Percentiles rank a stretch among this genome's conserved stretches.
phyloP scores from a whole-genome alignment of 2,329 filamentous ascomycete species.

The Neopestalotiopsis sp. region DNA sequence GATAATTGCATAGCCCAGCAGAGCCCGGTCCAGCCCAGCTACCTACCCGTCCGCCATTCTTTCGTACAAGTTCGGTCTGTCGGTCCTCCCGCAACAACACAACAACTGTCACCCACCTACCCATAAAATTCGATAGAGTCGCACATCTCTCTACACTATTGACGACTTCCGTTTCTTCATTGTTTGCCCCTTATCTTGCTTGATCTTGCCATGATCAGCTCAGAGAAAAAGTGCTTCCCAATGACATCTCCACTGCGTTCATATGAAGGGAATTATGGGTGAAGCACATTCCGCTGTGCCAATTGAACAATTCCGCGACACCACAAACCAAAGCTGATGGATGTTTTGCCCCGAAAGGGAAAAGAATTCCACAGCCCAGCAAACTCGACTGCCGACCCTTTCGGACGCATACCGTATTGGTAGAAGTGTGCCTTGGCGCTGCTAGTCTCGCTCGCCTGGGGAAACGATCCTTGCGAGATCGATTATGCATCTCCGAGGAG shows the following conservation, averaged over 20 bases:
- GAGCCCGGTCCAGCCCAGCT: too few relatives aligned
- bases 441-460: conserved; percentile 24
- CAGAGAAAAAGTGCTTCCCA: neutral
- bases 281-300: neutral
- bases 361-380: neutral
- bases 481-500: conserved; percentile 36
- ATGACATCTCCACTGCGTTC: neutral
- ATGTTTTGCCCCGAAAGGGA: conserved; percentile 9
- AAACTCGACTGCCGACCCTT: conserved; percentile 13
- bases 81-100: neutral
- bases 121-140: neutral
- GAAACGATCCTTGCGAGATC: conserved; percentile 23
- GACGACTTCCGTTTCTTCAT: neutral
- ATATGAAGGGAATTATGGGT: neutral
- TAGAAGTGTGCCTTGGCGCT: conserved; percentile 15
- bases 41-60: too few relatives aligned
- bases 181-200: neutral
- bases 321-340: neutral
- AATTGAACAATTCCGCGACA: conserved; percentile 13
- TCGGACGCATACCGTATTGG: conserved; percentile 23
- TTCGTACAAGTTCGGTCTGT: too few relatives aligned
- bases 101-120: neutral
- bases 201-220: neutral
- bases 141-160: neutral
- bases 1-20: too few relatives aligned